These are phyloP conservation scores for Lepiota venenata DNA, from an alignment of 768 basidiomycete species.

Conservation along the genomic window DNA sequence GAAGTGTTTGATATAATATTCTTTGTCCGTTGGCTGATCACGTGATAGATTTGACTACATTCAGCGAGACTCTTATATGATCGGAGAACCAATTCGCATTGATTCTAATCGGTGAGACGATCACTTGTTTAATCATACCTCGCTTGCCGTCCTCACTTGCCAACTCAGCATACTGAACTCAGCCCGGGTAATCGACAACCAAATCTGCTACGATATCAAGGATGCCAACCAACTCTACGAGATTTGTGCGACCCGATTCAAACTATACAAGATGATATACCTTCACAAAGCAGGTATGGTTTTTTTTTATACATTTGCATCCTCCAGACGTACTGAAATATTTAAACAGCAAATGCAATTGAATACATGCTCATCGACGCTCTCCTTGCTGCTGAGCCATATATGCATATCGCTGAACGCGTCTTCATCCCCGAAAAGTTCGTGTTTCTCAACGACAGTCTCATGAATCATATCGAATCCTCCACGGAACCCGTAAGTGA, in stretches of 20 bases:
- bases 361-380: conserved; percentile 87
- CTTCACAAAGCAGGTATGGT: conserved; percentile 74
- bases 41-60: conserved; percentile 75
- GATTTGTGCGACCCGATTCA: conserved; percentile 71
- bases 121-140: background rate
- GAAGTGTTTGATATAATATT: conserved; percentile 15
- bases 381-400: conserved; percentile 60
- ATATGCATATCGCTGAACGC: conserved; percentile 54
- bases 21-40: background rate
- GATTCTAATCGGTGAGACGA: conserved; percentile 42
- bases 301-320: background rate
- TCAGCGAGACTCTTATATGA: conserved; percentile 65
- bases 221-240: conserved; percentile 75
- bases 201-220: conserved; percentile 82
- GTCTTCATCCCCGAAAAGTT: conserved; percentile 59
- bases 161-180: conserved; percentile 61
- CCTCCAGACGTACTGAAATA: background rate
- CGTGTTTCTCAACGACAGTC: conserved; percentile 64
- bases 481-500: conserved; percentile 45
- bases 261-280: conserved; percentile 81
- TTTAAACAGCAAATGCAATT: conserved; percentile 63
- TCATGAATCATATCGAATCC: conserved; percentile 57
- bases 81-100: conserved; percentile 59
- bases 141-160: background rate
- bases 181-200: conserved; percentile 67